A percentile compares a stretch with the other conserved stretches of the same genome.
phyloP scores from a whole-genome alignment of 2,329 filamentous ascomycete genomes.

The Trichophyton schoenleinii region DNA sequence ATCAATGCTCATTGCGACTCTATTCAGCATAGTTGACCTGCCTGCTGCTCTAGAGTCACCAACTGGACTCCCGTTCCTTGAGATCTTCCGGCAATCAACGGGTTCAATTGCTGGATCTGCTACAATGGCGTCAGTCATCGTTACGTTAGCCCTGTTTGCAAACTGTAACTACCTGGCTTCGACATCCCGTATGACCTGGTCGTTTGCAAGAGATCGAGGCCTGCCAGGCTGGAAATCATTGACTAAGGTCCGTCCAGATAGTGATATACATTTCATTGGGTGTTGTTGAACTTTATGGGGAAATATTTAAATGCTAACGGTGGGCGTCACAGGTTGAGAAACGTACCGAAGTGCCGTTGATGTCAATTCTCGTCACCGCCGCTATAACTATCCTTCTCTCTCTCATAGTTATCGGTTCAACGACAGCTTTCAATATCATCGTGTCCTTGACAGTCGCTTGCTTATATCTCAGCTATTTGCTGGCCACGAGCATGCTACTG shows the following conservation, averaged over 20 bases:
- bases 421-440: conserved; percentile 42
- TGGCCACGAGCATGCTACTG: conserved; percentile 35
- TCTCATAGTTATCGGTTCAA: conserved; percentile 42
- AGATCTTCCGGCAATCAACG: conserved; percentile 39
- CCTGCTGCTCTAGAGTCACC: conserved; percentile 27
- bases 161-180: conserved; percentile 24
- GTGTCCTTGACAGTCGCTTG: conserved; percentile 41
- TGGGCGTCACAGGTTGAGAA: conserved; percentile 21
- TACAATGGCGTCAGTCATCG: conserved; percentile 36
- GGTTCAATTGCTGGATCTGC: conserved; percentile 29
- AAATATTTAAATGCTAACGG: background rate
- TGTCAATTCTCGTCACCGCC: conserved; percentile 24
- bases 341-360: conserved; percentile 31
- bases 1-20: conserved; percentile 32
- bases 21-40: conserved; percentile 34
- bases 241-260: conserved; percentile 16
- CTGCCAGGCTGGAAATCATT: conserved; percentile 25
- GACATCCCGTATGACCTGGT: conserved; percentile 31
- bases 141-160: conserved; percentile 29
- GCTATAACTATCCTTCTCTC: conserved; percentile 26
- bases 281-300: too few relatives aligned
- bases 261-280: too few relatives aligned
- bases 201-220: conserved; percentile 34
- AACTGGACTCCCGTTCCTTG: conserved; percentile 39
- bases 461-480: conserved; percentile 41